Evolutionary conservation across 129 eudicot species (phyloP), one percentile per base, ranked within the genome.

Genomic region (Arctium minus): DNA sequence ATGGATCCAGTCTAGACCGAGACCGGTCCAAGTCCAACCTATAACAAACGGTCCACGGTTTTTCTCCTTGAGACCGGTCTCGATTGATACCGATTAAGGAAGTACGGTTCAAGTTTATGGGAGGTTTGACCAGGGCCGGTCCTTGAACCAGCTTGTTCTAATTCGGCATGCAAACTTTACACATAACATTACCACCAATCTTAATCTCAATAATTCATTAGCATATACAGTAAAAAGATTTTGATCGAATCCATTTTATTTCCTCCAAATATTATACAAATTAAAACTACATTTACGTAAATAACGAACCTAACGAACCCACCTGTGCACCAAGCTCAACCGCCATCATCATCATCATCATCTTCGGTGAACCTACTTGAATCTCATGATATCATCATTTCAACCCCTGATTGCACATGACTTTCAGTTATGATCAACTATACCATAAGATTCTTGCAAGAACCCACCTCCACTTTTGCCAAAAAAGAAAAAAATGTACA

Each of bases 401-500:
- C 56, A 46, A 46, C 56, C 56, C 5, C 6, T 37, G 40, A 37
- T 4, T 35, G 37, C 37, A 44, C 65, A 22, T 4, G 27, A 53
- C 65, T 22, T n/a, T 60, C 68, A 17, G 68, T 60, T 60, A 70
- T 70, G 36, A 70, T 83, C 77, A 76, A 69, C 46, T 17, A 36
- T 36, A n/a, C 67, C 81, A 68, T 40, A 50, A 13, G 65, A 8
- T 46, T 53, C 35, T 30, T 27, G 27, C 3, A 17, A 72, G 36
- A 67, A 67, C 40, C 56, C 82, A 3, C 72, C 77, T 75, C 78
- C 80, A 56, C 42, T 72, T 72, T 65, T 53, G 15, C 40, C 70
- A 11, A 44, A 18, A 72, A 22, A 22, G 27, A 50, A 60, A 80
- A 80, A 84, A 79, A 79, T 84, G 76, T 65, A 84, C 80, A 84